A percentile compares a stretch with the other conserved stretches of the same genome.
These are phyloP conservation scores for Amphibolis antarctica DNA, from an alignment of 106 monocot species.

Conservation along the genomic window DNA sequence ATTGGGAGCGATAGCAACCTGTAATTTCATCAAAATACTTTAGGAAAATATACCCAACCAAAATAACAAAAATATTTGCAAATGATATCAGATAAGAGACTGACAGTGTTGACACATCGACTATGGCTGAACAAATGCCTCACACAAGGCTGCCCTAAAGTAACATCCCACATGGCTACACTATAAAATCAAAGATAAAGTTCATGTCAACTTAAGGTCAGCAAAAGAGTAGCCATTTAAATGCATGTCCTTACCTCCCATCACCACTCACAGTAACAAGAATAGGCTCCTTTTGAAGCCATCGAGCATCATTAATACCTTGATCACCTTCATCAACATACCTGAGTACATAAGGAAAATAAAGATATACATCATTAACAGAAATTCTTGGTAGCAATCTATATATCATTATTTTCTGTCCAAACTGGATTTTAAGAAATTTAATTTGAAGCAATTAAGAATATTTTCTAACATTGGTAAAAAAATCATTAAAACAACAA, in stretches of 20 bases:
- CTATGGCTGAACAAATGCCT: conserved; percentile 53
- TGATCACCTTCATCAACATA: conserved; percentile 69
- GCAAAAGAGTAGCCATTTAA: neutral
- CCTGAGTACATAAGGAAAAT: conserved; percentile 15
- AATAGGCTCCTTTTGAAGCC: conserved; percentile 63
- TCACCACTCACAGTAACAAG: conserved; percentile 73
- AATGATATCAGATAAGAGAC: neutral
- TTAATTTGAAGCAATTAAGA: too few relatives aligned
- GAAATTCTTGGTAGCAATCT: too few relatives aligned
- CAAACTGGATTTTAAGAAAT: too few relatives aligned
- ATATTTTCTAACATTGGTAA: too few relatives aligned
- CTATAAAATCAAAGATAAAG: conserved; percentile 16
- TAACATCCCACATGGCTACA: conserved; percentile 87
- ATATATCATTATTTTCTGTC: too few relatives aligned
- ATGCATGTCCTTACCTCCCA: conserved; percentile 43
- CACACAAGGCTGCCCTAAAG: conserved; percentile 55
- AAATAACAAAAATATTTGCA: neutral
- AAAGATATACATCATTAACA: too few relatives aligned
- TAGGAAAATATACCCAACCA: neutral
- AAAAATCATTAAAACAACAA: too few relatives aligned
- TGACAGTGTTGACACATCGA: conserved; percentile 57
- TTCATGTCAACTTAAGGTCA: conserved; percentile 3
- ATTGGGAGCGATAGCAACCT: conserved; percentile 73
- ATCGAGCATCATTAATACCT: conserved; percentile 67
- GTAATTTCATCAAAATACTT: neutral